phyloP scores from a whole-genome alignment of 441 rosid genomes.

The Pelargonium australe region DNA sequence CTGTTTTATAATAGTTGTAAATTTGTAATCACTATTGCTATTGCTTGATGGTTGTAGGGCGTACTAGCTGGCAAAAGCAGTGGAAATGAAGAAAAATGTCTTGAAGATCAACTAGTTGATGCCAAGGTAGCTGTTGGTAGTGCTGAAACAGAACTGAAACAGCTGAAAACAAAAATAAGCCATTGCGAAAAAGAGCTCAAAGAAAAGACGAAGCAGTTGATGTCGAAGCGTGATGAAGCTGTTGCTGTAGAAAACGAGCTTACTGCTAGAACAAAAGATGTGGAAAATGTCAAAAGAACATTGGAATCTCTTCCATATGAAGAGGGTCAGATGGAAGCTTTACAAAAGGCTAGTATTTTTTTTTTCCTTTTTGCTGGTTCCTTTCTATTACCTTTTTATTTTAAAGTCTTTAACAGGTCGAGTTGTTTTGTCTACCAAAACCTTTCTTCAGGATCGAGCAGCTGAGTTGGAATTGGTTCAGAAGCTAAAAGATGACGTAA shows the following conservation, averaged over 20 bases:
- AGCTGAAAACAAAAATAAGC: conserved; percentile 72
- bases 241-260: conserved; percentile 69
- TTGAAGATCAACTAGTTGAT: conserved; percentile 91
- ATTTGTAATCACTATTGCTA: conserved; percentile 11
- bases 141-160: conserved; percentile 81
- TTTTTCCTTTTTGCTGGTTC: conserved; percentile 12
- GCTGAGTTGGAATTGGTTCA: conserved; percentile 60
- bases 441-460: conserved; percentile 56
- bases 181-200: conserved; percentile 81
- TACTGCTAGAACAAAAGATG: conserved; percentile 54
- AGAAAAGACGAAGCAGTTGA: conserved; percentile 61
- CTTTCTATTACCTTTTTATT: background rate
- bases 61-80: conserved; percentile 92
- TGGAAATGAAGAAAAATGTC: conserved; percentile 92
- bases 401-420: conserved; percentile 18
- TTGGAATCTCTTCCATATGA: conserved; percentile 60
- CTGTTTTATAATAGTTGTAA: too few species aligned
- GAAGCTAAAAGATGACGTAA: conserved; percentile 69
- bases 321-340: conserved; percentile 82
- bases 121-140: conserved; percentile 87
- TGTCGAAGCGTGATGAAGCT: conserved; percentile 78
- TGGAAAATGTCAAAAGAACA: conserved; percentile 45
- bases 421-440: conserved; percentile 16
- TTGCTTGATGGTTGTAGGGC: conserved; percentile 42
- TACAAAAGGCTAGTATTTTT: conserved; percentile 59